A percentile compares a stretch with the other conserved stretches of the same genome.
phyloP scores from a whole-genome alignment of 1,139 yeast genomes.

The Diutina mesorugosa region DNA sequence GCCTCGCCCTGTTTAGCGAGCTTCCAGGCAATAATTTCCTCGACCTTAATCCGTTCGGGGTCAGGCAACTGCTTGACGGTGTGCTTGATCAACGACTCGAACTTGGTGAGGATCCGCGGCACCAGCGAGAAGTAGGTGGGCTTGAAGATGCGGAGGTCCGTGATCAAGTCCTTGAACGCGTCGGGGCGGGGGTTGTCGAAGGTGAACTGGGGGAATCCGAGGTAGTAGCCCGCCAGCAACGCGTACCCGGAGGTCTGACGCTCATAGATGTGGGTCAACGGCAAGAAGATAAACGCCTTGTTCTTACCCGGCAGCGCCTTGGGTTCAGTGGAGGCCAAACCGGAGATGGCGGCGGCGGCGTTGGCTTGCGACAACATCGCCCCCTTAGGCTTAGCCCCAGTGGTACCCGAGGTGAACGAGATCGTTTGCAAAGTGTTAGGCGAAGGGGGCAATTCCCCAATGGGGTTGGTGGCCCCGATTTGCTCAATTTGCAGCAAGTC shows the following conservation, averaged over 20 bases:
- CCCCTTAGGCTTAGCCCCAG: conserved; percentile 29
- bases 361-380: conserved; percentile 21
- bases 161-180: conserved; percentile 10
- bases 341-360: conserved; percentile 16
- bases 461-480: neutral
- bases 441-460: conserved; percentile 11
- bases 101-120: conserved; percentile 25
- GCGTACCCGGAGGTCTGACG: conserved; percentile 19
- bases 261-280: conserved; percentile 31
- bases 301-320: conserved; percentile 7
- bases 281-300: conserved; percentile 16
- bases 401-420: conserved; percentile 31
- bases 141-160: conserved; percentile 17
- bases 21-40: conserved; percentile 8
- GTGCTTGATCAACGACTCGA: conserved; percentile 13
- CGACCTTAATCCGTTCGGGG: conserved; percentile 1
- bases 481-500: conserved; percentile 1
- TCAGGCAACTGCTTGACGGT: conserved; percentile 4
- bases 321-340: conserved; percentile 7
- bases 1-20: conserved; percentile 5
- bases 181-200: conserved; percentile 5
- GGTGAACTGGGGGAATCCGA: conserved; percentile 29
- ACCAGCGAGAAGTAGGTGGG: conserved; percentile 24
- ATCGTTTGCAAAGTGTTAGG: conserved; percentile 21
- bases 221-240: conserved; percentile 20